Base-by-base conservation (phyloP, 108 stramenopile species). In the Bacterosira constricta region DNA sequence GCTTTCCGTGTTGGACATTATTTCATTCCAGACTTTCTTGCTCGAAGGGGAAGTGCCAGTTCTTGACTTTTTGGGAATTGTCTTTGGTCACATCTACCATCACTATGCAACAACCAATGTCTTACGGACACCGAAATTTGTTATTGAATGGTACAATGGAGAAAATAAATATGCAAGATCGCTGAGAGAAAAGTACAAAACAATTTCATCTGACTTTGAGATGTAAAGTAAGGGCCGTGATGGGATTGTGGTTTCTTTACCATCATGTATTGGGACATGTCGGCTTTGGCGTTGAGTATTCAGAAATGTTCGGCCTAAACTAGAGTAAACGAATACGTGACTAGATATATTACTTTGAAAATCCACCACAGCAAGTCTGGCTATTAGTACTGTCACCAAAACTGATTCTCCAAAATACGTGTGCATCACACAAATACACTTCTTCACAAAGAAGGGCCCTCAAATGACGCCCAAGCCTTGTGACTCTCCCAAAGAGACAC, bases 1-100 rank as follows among this genome's bases (percentile, higher is more conserved):
- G 27, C 8, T 8, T 32, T 55, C n/a, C n/a, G 18, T 53, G 13
- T 57, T 21, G 42, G 25, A 69, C 62, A 47, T 84, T 84, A 56
- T 78, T 79, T 58, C 53, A 68, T 30, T 38, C n/a, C 58, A 98
- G 86, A 97, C 98, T 38, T 94, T 96, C 63, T 69, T 99, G 45
- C 81, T 97, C 15, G 98, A 99, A 66, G 96, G 96, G 18, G 94
- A 94, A 62, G 64, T 88, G 5, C 98, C 98, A 8, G 56, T 90
- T 41, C 78, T 96, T 55, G 98, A 99, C 72, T 88, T 98, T 56
- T 74, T 96, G 58, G 98, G 98, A 6, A 95, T 99, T 57, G 90
- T 94, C 17, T 96, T 97, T 77, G 98, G 98, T 17, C 97, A 99
- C 59, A 79, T 95, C n/a, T 96, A 93, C 79, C 86, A 92, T 76